Conservation (phyloP, 192 early-diverging fungal species). For the Endogone sp. region DNA sequence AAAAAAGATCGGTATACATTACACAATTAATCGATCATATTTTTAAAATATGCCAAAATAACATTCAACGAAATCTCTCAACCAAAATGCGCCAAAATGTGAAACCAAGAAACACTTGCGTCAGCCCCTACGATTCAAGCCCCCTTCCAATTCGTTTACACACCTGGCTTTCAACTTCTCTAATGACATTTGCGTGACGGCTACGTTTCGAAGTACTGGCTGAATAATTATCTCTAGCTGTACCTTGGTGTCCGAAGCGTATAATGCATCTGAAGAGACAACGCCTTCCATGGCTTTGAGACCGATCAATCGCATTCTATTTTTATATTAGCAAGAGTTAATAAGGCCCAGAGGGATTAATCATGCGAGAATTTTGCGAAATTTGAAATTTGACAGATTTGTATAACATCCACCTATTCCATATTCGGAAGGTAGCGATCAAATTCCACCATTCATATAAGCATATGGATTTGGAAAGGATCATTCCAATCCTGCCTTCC, state of each 20-base stretch:
- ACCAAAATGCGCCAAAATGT: no score
- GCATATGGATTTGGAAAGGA: neutral
- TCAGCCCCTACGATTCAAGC: no score
- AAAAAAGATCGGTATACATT: no score
- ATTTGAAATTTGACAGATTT: neutral
- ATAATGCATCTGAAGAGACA: slow-evolving; percentile 57
- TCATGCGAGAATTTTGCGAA: no score
- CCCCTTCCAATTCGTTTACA: neutral
- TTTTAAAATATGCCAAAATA: no score
- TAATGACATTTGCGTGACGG: neutral
- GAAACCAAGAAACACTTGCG: no score
- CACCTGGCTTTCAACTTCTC: neutral
- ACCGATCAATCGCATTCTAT: slow-evolving; percentile 44
- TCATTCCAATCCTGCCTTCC: slow-evolving; percentile 3
- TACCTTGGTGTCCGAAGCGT: slow-evolving; percentile 52
- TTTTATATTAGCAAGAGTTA: no score
- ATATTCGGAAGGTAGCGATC: no score
- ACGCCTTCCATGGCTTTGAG: slow-evolving; percentile 59
- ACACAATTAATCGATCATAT: no score
- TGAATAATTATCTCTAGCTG: slow-evolving; percentile 59
- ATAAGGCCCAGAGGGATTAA: no score
- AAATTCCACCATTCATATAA: neutral
- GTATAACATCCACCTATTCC: neutral
- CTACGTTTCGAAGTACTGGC: slow-evolving; percentile 34
- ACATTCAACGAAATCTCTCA: no score